phyloP scores from a whole-genome alignment of 2,329 filamentous ascomycete genomes.

The Fusarium circinatum region DNA sequence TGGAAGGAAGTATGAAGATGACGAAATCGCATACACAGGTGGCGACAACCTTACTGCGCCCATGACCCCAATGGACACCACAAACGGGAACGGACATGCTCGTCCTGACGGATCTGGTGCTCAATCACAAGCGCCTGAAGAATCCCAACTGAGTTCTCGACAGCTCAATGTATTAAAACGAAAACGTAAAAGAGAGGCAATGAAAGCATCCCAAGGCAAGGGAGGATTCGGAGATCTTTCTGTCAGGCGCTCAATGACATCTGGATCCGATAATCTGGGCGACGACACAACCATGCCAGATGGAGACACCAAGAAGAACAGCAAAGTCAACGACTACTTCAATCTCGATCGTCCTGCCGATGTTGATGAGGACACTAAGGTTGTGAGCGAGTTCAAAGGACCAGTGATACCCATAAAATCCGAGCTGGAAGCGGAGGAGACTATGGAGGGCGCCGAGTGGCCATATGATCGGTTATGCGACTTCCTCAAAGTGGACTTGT shows the following conservation, averaged over 20 bases:
- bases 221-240: slow-evolving; percentile 90
- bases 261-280: slow-evolving; percentile 68
- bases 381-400: slow-evolving; percentile 96
- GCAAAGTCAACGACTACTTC: slow-evolving; percentile 84
- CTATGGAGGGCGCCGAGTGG: slow-evolving; percentile 86
- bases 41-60: slow-evolving; percentile 58
- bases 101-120: slow-evolving; percentile 52
- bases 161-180: slow-evolving; percentile 95
- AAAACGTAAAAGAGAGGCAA: slow-evolving; percentile 90
- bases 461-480: slow-evolving; percentile 94
- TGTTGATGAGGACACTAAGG: slow-evolving; percentile 88
- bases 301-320: slow-evolving; percentile 67
- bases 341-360: slow-evolving; percentile 82
- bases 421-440: slow-evolving; percentile 80
- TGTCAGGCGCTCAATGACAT: slow-evolving; percentile 69
- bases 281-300: slow-evolving; percentile 68
- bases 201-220: slow-evolving; percentile 86
- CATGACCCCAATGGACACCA: slow-evolving; percentile 57
- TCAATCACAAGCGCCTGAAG: slow-evolving; percentile 63
- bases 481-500: slow-evolving; percentile 91
- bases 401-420: slow-evolving; percentile 83
- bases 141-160: slow-evolving; percentile 83
- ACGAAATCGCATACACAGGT: slow-evolving; percentile 72
- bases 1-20: slow-evolving; percentile 86
- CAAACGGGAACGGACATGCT: slow-evolving; percentile 47